Base-by-base conservation (phyloP, 768 basidiomycete species). In the Lentinula guzmanii region DNA sequence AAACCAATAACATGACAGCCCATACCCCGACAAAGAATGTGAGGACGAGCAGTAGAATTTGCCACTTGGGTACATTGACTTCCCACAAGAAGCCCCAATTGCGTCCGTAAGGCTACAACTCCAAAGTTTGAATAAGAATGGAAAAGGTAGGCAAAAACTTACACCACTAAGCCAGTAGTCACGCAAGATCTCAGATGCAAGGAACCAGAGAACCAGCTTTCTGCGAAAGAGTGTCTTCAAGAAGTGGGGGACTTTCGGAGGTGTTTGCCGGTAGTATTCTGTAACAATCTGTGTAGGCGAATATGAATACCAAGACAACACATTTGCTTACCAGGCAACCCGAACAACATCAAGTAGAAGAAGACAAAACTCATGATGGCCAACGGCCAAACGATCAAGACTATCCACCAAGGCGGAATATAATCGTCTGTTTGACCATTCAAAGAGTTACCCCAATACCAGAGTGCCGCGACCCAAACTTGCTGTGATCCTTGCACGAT, bases 11-110 rank as follows among this genome's bases (percentile, higher is more conserved):
- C 77, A 91, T 78, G 4, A 81, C 65, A 9, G 82, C 91, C 95
- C 95, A 97, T 45, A 97, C 83, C 58, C 84, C 86, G 63, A 97
- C 74, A 74, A 97, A 97, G 84, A 97, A 97, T 28, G 79, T 66
- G 69, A 89, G 70, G 70, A 96, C 82, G 56, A 96, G 86, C 28
- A 95, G 71, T n/a, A 91, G 75, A 56, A 89, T 94, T 65, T 89
- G 86, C 86, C 87, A 94, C 68, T 89, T 87, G 6, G 92, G 81
- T 60, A 97, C 87, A 9, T 84, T 79, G 13, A 89, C 87, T 66
- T 79, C 84, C 95, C 95, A 97, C 7, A 97, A 77, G 86, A 94
- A 97, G 65, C 84, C 76, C 95, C 95, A 97, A 73, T 96, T 96
- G 65, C 93, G 89, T 62, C 95, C 95, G 68, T 93, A 94, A 11